Conservation (phyloP, 495 filamentous ascomycete genomes). For the Podospora didyma region DNA sequence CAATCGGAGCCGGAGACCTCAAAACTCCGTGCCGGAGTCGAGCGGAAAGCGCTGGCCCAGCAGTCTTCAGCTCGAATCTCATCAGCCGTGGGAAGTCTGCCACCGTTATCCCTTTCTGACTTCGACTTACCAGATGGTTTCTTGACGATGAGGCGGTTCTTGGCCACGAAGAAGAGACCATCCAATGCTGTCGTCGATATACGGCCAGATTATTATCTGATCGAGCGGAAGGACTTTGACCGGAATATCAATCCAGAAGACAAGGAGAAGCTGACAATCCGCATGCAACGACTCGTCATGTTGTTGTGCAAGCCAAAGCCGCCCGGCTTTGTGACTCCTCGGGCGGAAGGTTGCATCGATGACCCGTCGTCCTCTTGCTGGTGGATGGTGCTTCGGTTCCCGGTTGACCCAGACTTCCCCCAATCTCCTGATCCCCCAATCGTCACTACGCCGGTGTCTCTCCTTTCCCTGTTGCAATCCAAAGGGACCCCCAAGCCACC, state of each 20-base stretch:
- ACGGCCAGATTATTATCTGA: neutral
- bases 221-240: constrained; percentile 11
- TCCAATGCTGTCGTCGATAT: neutral
- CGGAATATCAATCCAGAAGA: constrained; percentile 2
- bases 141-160: neutral
- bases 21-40: constrained; percentile 1
- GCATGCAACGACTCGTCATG: constrained; percentile 11
- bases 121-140: constrained; percentile 1
- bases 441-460: constrained; percentile 4
- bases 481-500: constrained; percentile 2
- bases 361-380: constrained; percentile 3
- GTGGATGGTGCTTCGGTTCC: constrained; percentile 10
- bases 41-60: constrained; percentile 3
- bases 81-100: neutral
- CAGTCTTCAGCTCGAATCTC: neutral
- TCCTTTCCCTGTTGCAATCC: constrained; percentile 3
- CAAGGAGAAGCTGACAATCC: neutral
- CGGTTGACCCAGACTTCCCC: neutral
- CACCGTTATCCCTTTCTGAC: neutral
- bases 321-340: neutral
- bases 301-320: constrained; percentile 5
- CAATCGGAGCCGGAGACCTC: constrained; percentile 2
- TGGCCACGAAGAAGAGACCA: neutral
- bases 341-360: constrained; percentile 7
- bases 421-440: neutral